These are phyloP conservation scores for Pseudocercospora pini-densiflorae DNA, from an alignment of 2,329 filamentous ascomycete species.

Conservation along the genomic window DNA sequence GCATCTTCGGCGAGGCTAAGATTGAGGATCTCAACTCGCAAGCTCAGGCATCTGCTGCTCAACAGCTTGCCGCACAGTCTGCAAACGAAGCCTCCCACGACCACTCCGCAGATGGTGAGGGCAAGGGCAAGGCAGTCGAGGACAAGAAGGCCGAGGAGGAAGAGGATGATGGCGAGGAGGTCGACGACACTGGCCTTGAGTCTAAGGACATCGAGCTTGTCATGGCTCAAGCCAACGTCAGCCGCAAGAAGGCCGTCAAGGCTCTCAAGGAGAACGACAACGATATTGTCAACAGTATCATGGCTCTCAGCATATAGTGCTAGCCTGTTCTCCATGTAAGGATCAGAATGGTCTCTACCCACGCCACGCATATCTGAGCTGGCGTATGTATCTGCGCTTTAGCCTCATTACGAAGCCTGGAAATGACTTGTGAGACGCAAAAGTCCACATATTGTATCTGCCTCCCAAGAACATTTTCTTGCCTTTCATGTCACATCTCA, in stretches of 20 bases:
- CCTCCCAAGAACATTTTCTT: neutral
- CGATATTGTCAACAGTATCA: conserved; percentile 99
- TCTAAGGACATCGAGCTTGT: conserved; percentile 99
- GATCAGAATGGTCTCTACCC: neutral
- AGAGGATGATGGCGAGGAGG: conserved; percentile 93
- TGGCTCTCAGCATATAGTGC: conserved; percentile 73
- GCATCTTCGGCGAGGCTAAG: conserved; percentile 99
- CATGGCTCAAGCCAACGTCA: conserved; percentile 97
- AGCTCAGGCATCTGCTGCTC: conserved; percentile 92
- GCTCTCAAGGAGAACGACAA: conserved; percentile 99
- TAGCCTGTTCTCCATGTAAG: neutral
- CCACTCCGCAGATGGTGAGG: conserved; percentile 76
- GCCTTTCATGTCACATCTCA: neutral
- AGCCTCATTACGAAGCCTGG: conserved; percentile 6
- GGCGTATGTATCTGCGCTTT: conserved; percentile 1
- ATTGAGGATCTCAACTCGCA: conserved; percentile 99
- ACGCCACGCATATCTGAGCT: neutral
- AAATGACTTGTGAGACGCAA: conserved; percentile 7
- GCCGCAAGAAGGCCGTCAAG: conserved; percentile 98
- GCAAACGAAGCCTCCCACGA: conserved; percentile 71
- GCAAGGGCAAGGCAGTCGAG: conserved; percentile 73
- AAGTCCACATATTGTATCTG: neutral
- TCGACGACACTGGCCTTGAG: conserved; percentile 92
- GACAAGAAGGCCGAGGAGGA: conserved; percentile 69
- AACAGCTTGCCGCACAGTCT: conserved; percentile 83